Evolutionary conservation across 805 yeast genomes (phyloP).

Genomic region (Hermanozyma aechmeae): DNA sequence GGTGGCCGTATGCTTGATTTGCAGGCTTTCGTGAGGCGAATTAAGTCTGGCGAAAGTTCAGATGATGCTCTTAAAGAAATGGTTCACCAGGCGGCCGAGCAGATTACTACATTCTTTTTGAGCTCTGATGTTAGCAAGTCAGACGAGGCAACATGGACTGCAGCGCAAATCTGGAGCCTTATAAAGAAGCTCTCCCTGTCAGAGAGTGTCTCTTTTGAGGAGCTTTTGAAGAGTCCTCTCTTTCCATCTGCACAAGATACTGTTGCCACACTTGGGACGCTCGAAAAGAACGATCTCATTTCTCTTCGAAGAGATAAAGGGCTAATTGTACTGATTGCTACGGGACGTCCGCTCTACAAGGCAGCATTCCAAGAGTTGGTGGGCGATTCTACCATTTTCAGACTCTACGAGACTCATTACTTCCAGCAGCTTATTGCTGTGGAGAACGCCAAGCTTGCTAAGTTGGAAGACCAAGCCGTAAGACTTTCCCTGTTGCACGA

Average conservation of each 20-base stretch:
- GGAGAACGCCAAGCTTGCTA: constrained; percentile 54
- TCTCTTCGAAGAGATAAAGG: constrained; percentile 72
- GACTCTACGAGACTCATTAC: constrained; percentile 57
- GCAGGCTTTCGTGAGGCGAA: constrained; percentile 81
- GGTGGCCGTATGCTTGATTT: constrained; percentile 95
- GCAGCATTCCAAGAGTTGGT: constrained; percentile 71
- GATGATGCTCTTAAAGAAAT: constrained; percentile 67
- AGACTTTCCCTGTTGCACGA: constrained; percentile 43
- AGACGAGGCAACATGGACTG: constrained; percentile 41
- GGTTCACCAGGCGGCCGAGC: constrained; percentile 79
- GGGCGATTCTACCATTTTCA: constrained; percentile 44
- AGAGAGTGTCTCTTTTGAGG: constrained; percentile 39
- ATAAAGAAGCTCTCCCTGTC: constrained; percentile 52
- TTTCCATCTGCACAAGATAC: constrained; percentile 47
- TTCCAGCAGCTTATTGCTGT: constrained; percentile 42
- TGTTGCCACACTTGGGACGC: constrained; percentile 41
- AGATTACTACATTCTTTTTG: constrained; percentile 72
- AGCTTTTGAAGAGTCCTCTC: constrained; percentile 47
- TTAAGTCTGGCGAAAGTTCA: constrained; percentile 82
- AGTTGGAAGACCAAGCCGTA: constrained; percentile 65
- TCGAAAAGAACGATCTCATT: constrained; percentile 76
- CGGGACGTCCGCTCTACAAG: constrained; percentile 77
- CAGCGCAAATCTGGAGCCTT: constrained; percentile 84
- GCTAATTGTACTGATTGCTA: constrained; percentile 49
- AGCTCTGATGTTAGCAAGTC: constrained; percentile 7